phyloP scores from a whole-genome alignment of 371 early-diverging fungal species.

The Rhizomucor miehei region DNA sequence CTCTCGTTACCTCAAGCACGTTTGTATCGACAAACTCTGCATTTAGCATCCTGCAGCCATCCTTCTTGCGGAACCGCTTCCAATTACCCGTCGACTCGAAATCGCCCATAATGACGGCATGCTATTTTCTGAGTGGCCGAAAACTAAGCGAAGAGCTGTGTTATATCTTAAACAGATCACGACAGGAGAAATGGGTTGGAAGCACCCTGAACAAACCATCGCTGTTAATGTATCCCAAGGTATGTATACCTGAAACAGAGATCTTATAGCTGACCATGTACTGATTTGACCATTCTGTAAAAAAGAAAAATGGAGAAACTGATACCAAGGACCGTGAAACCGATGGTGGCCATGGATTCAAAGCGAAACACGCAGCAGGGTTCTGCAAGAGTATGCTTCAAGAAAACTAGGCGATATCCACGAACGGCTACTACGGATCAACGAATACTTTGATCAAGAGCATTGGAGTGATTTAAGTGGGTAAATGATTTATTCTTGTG shows the following conservation, averaged over 20 bases:
- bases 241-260: conserved; percentile 9
- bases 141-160: conserved; percentile 55
- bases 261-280: background rate
- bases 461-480: too few species aligned
- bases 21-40: conserved; percentile 20
- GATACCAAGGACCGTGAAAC: background rate
- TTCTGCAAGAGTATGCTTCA: too few species aligned
- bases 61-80: background rate
- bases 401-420: too few species aligned
- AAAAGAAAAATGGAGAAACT: conserved; percentile 5
- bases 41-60: background rate
- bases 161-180: conserved; percentile 51
- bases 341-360: conserved; percentile 1
- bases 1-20: conserved; percentile 22
- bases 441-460: too few species aligned
- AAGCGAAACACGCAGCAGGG: background rate
- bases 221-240: conserved; percentile 46
- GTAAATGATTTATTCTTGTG: too few species aligned
- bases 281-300: too few species aligned
- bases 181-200: conserved; percentile 49
- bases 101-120: conserved; percentile 1
- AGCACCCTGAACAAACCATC: conserved; percentile 52
- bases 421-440: too few species aligned
- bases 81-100: background rate
- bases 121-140: conserved; percentile 34